Evolutionary conservation across 108 stramenopile species (phyloP).

Genomic region (Hondaea fermentalgiana): DNA sequence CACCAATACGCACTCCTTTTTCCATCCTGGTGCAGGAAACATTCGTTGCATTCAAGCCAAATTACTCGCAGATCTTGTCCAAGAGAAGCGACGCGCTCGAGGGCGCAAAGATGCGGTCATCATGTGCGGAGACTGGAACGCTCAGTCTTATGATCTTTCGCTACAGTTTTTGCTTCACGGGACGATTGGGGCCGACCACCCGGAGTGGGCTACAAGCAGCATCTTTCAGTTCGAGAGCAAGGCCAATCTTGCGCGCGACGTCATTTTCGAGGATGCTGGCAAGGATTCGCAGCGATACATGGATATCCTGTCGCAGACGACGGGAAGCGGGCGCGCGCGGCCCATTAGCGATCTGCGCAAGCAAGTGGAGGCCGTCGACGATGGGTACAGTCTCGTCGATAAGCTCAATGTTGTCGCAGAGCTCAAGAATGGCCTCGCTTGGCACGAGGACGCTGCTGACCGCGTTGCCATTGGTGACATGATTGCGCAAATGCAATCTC

Average conservation of each 20-base stretch:
- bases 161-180: neutral
- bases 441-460: neutral
- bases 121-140: constrained; percentile 8
- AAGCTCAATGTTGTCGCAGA: neutral
- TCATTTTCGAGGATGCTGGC: neutral
- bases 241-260: neutral
- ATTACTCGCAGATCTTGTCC: neutral
- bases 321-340: neutral
- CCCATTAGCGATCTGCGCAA: neutral
- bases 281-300: neutral
- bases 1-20: constrained; percentile 5
- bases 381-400: neutral
- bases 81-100: neutral
- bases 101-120: neutral
- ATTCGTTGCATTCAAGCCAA: neutral
- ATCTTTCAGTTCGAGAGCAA: neutral
- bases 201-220: neutral
- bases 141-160: neutral
- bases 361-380: neutral
- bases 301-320: neutral
- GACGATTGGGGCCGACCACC: neutral
- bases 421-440: neutral
- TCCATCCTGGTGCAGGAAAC: neutral
- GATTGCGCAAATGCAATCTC: neutral
- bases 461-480: neutral